phyloP scores from a whole-genome alignment of 768 basidiomycete genomes.

The Megacollybia marginata region DNA sequence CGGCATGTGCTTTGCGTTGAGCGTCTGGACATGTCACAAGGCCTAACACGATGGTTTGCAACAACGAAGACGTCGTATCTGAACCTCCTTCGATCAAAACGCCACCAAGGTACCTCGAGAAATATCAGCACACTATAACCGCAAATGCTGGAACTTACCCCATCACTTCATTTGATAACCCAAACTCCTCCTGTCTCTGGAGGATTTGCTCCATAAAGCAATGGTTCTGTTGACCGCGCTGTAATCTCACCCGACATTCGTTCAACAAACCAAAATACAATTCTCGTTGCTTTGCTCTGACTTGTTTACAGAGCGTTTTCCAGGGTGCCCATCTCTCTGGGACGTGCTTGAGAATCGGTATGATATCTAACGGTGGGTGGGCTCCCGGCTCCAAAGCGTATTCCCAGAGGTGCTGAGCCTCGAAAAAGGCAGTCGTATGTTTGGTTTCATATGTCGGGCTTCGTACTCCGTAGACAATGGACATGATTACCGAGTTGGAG shows the following conservation, averaged over 20 bases:
- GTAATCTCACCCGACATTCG: constrained; percentile 12
- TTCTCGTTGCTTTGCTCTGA: constrained; percentile 8
- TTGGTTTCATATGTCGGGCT: constrained; percentile 6
- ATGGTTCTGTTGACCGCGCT: constrained; percentile 14
- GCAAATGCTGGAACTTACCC: constrained; percentile 1
- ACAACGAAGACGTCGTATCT: constrained; percentile 18
- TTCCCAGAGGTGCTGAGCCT: constrained; percentile 2
- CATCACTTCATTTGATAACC: constrained; percentile 3
- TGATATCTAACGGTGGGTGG: constrained; percentile 13
- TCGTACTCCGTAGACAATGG: constrained; percentile 9
- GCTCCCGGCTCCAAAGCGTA: constrained; percentile 11
- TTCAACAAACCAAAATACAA: constrained; percentile 14
- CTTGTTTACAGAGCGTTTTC: constrained; percentile 11
- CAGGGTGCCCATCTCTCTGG: constrained; percentile 13
- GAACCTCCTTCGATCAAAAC: constrained; percentile 19
- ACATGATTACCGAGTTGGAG: constrained; percentile 7
- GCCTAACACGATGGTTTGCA: constrained; percentile 15
- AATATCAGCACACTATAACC: neutral
- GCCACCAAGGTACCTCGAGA: constrained; percentile 19
- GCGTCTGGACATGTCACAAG: constrained; percentile 18
- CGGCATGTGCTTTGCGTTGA: constrained; percentile 17
- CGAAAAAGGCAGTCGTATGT: neutral
- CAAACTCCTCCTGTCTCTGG: constrained; percentile 4
- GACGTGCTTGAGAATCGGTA: constrained; percentile 11
- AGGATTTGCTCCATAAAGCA: constrained; percentile 18